A percentile compares a stretch with the other conserved stretches of the same genome.
Conservation (phyloP, 2,329 filamentous ascomycete genomes). For the Aspergillus melleus region DNA sequence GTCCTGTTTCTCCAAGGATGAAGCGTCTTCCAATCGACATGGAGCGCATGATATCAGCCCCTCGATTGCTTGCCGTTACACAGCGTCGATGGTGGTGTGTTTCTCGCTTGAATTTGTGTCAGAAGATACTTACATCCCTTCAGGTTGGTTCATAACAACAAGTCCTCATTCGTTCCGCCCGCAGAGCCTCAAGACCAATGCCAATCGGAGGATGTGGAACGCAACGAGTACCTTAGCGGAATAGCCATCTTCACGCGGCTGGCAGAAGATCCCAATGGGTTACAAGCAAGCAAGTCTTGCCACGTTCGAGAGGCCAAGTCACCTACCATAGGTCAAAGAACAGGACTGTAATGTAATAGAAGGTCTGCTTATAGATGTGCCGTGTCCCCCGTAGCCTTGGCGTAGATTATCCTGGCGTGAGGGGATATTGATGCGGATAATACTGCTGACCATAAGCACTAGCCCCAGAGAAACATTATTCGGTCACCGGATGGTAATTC, state of each 20-base stretch:
- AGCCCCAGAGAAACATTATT: not conserved
- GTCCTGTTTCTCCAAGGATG: not conserved
- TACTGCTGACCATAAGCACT: not conserved
- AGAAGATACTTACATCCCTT: not conserved
- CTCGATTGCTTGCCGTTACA: not conserved
- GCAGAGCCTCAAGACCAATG: not conserved
- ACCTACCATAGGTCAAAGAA: not conserved
- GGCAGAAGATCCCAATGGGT: not conserved
- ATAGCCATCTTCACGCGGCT: not conserved
- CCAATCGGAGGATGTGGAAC: not conserved
- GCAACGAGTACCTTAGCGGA: not conserved
- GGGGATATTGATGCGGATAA: not conserved
- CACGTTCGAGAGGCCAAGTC: not conserved
- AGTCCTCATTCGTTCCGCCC: not conserved
- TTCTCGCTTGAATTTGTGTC: not conserved
- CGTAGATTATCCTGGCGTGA: not conserved
- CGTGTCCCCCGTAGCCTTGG: not conserved
- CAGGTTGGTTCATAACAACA: not conserved
- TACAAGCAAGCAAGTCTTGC: not conserved
- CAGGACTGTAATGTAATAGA: not conserved
- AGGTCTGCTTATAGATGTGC: not conserved
- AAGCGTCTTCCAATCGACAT: not conserved
- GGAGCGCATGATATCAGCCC: not conserved
- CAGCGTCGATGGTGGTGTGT: not conserved
- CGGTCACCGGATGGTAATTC: not conserved